phyloP scores from a whole-genome alignment of 2,329 filamentous ascomycete species.

The Alternaria sp. region DNA sequence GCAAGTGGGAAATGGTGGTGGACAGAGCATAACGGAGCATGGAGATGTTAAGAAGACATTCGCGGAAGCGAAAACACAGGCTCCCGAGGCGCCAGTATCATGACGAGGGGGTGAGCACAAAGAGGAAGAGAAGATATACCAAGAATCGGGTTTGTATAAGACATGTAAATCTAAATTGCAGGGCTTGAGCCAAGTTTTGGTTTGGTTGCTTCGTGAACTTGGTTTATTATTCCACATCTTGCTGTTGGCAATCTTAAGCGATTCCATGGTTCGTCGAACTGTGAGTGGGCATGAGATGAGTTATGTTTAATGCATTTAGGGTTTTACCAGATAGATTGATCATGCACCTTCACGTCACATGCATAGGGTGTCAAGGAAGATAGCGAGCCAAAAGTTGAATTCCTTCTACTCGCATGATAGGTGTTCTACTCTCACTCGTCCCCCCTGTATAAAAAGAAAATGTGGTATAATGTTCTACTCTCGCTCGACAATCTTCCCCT shows the following conservation, averaged over 20 bases:
- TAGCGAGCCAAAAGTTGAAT: not conserved
- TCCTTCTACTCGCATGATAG: conserved; percentile 2
- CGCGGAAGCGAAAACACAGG: conserved; percentile 26
- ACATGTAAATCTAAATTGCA: not conserved
- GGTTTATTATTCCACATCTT: not conserved
- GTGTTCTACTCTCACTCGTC: conserved; percentile 28
- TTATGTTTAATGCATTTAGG: not conserved
- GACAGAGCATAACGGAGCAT: conserved; percentile 43
- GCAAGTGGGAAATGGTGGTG: conserved; percentile 63
- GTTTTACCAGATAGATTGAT: not conserved
- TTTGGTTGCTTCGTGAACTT: not conserved
- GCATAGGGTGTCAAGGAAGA: not conserved
- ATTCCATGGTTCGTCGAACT: not conserved
- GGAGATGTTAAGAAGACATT: conserved; percentile 52
- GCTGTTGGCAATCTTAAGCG: not conserved
- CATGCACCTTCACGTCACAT: not conserved
- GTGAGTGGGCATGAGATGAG: not conserved
- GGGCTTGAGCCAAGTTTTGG: not conserved
- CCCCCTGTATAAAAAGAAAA: conserved; percentile 13
- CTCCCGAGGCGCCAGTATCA: conserved; percentile 26
- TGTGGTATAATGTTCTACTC: conserved; percentile 44
- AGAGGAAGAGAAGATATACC: not conserved
- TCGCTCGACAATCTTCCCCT: conserved; percentile 24
- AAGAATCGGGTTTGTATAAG: conserved; percentile 1
- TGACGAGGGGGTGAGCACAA: conserved; percentile 17